These are phyloP conservation scores for Lepiota venenata DNA, from an alignment of 768 basidiomycete genomes.

Conservation along the genomic window DNA sequence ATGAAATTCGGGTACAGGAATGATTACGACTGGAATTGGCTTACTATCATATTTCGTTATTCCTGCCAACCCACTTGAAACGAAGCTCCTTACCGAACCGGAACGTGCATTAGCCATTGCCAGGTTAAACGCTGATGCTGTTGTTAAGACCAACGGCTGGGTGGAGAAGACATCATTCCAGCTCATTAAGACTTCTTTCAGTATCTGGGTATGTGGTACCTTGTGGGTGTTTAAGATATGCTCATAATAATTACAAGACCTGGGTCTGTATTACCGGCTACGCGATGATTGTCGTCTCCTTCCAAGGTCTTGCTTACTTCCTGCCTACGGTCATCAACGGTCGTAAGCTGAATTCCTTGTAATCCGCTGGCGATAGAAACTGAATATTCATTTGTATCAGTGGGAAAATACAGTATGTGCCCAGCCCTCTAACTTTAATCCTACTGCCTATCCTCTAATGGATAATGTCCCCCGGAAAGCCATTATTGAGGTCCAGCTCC, in stretches of 20 bases:
- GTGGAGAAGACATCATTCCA: no score
- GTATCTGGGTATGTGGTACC: no score
- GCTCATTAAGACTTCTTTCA: no score
- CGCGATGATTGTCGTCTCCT: conserved; percentile 31
- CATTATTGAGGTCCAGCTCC: conserved; percentile 41
- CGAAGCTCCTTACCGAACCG: conserved; percentile 23
- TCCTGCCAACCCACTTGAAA: conserved; percentile 23
- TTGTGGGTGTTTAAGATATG: no score
- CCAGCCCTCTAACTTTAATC: not conserved
- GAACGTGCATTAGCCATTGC: conserved; percentile 26
- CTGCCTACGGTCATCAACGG: conserved; percentile 37
- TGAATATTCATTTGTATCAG: conserved; percentile 14
- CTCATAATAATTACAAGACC: no score
- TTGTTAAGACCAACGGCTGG: not conserved
- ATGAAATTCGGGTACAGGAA: conserved; percentile 14
- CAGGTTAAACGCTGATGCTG: conserved; percentile 26
- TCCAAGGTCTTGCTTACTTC: conserved; percentile 33
- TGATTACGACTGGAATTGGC: conserved; percentile 26
- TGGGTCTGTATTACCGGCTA: conserved; percentile 9
- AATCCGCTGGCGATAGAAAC: not conserved
- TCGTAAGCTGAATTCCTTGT: conserved; percentile 21
- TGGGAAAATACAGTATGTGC: conserved; percentile 33
- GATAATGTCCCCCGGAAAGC: conserved; percentile 21
- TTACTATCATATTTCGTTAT: conserved; percentile 22
- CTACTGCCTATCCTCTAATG: no score